Conservation (phyloP, 176 grass and related monocot genomes). For the bread wheat (Triticum aestivum) region DNA sequence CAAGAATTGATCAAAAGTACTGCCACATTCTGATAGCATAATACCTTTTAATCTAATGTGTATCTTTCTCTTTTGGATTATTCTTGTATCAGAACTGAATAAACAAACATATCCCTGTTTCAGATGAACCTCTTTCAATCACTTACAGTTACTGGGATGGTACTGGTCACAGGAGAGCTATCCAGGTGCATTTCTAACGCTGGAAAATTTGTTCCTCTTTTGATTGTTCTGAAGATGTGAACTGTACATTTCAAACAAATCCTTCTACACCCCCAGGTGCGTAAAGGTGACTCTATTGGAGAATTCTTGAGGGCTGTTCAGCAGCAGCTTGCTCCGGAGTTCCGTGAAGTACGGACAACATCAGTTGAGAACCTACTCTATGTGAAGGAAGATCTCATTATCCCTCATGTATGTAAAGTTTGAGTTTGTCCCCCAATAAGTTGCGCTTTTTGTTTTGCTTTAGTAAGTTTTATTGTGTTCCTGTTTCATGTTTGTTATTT, state of each 20-base stretch:
- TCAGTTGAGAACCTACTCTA: conserved; percentile 97
- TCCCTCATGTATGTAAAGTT: conserved; percentile 75
- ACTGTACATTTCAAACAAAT: conserved; percentile 28
- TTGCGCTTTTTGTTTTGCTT: neutral
- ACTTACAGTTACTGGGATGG: conserved; percentile 99
- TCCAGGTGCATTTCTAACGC: conserved; percentile 55
- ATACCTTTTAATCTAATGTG: conserved; percentile 4
- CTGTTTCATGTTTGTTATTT: conserved; percentile 23
- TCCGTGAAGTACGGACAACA: conserved; percentile 94
- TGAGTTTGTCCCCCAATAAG: conserved; percentile 24
- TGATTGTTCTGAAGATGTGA: neutral
- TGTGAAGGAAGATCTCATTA: conserved; percentile 99
- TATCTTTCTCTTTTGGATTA: conserved; percentile 13
- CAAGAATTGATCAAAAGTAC: conserved; percentile 97
- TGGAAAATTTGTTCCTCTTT: conserved; percentile 2
- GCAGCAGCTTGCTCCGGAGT: conserved; percentile 94
- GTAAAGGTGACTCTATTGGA: conserved; percentile 91
- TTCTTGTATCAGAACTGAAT: conserved; percentile 16
- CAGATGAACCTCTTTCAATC: conserved; percentile 91
- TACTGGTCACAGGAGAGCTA: conserved; percentile 83
- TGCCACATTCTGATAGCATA: conserved; percentile 22
- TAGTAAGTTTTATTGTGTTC: conserved; percentile 7
- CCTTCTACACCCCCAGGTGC: conserved; percentile 45
- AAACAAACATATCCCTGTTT: conserved; percentile 24
- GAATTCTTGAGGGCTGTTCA: conserved; percentile 96